These are phyloP conservation scores for Cardamine occulta DNA, from an alignment of 345 rosid genomes.

Conservation along the genomic window DNA sequence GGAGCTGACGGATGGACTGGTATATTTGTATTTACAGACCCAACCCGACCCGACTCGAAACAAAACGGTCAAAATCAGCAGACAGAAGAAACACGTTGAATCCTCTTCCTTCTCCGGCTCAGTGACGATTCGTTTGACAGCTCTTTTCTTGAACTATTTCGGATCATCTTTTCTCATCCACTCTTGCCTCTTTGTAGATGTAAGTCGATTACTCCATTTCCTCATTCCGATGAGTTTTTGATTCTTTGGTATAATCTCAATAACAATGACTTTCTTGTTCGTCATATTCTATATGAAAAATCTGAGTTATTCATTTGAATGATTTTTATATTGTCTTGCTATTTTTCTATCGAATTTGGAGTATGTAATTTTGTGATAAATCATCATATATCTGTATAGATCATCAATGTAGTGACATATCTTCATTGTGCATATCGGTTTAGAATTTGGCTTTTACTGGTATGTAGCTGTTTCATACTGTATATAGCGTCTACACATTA, in stretches of 20 bases:
- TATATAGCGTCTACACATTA: slow-evolving; percentile 20
- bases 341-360: not conserved
- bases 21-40: not conserved
- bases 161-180: not conserved
- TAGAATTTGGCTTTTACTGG: slow-evolving; percentile 28
- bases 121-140: slow-evolving; percentile 33
- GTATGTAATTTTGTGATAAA: not conserved
- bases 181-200: slow-evolving; percentile 23
- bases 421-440: slow-evolving; percentile 28
- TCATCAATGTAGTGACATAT: too few species aligned
- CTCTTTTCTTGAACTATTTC: not conserved
- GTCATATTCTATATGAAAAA: not conserved
- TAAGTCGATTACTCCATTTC: slow-evolving; percentile 29
- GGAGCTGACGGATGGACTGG: too few species aligned
- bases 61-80: slow-evolving; percentile 43
- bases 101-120: slow-evolving; percentile 8
- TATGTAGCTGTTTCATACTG: slow-evolving; percentile 31
- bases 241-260: not conserved
- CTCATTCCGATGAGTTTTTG: slow-evolving; percentile 11
- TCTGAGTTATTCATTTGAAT: not conserved
- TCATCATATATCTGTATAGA: too few species aligned
- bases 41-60: slow-evolving; percentile 12
- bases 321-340: not conserved
- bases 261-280: not conserved
- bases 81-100: slow-evolving; percentile 27